phyloP scores from a whole-genome alignment of 2,329 filamentous ascomycete genomes.

The Colletotrichum viniferum region DNA sequence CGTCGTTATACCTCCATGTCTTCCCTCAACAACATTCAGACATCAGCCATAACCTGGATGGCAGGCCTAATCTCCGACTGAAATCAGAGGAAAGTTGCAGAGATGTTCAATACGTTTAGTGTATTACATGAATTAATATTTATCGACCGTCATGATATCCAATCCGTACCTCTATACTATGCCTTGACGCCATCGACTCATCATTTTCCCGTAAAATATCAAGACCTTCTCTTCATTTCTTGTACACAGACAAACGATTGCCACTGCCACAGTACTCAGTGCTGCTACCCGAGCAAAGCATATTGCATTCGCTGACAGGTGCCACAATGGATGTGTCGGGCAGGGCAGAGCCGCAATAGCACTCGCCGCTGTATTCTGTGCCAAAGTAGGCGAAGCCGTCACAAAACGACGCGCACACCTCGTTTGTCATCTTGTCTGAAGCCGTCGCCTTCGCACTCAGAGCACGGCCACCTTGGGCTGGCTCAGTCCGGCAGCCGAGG shows the following conservation, averaged over 20 bases:
- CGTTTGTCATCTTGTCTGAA: constrained; percentile 35
- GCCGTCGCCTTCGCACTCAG: constrained; percentile 28
- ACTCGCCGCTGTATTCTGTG: constrained; percentile 42
- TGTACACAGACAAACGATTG: constrained; percentile 40
- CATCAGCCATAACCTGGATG: not conserved
- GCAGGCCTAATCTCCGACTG: not conserved
- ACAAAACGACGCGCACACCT: constrained; percentile 35
- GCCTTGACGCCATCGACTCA: not conserved
- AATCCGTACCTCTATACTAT: not conserved
- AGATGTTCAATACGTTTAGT: not conserved
- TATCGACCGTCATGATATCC: not conserved
- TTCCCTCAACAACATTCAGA: not conserved
- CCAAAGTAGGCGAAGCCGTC: constrained; percentile 35
- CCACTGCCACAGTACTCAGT: constrained; percentile 44
- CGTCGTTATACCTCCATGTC: too few relatives aligned
- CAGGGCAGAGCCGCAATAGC: constrained; percentile 39
- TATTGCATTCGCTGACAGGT: constrained; percentile 38
- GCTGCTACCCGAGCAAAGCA: constrained; percentile 43
- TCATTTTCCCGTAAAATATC: not conserved
- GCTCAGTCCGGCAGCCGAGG: constrained; percentile 42
- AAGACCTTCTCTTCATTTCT: constrained; percentile 20
- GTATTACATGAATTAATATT: not conserved
- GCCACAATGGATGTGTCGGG: constrained; percentile 31
- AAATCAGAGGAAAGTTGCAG: too few relatives aligned
- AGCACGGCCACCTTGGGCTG: constrained; percentile 33